Evolutionary conservation across 495 filamentous ascomycete genomes (phyloP).

Genomic region (Lichenothelia convexa): DNA sequence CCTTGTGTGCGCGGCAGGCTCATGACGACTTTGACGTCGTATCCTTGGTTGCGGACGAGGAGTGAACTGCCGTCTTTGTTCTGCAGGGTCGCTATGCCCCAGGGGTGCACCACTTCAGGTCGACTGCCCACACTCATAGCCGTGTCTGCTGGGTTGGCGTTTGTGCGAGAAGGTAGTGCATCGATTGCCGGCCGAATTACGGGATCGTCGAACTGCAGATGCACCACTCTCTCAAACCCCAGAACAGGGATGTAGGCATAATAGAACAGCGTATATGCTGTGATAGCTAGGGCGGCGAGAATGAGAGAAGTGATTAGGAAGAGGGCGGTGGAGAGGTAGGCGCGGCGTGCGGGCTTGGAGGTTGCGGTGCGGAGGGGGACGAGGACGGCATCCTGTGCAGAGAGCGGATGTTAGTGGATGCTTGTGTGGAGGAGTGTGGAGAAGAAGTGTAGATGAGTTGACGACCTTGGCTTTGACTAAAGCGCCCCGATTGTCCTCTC

Average conservation of each 20-base stretch:
- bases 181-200: too few species aligned
- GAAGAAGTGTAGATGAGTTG: neutral
- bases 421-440: neutral
- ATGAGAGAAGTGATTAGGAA: slow-evolving; percentile 36
- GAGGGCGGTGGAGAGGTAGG: slow-evolving; percentile 54
- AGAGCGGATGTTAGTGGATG: neutral
- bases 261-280: slow-evolving; percentile 67
- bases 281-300: slow-evolving; percentile 41
- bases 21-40: slow-evolving; percentile 43
- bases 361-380: slow-evolving; percentile 33
- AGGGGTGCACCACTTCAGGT: slow-evolving; percentile 25
- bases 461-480: neutral
- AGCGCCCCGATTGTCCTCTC: neutral
- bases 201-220: slow-evolving; percentile 73
- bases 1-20: slow-evolving; percentile 38
- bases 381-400: slow-evolving; percentile 19
- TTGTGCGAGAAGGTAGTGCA: too few species aligned
- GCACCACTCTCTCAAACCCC: slow-evolving; percentile 42
- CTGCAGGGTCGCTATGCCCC: slow-evolving; percentile 29
- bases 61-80: slow-evolving; percentile 5
- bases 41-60: slow-evolving; percentile 36
- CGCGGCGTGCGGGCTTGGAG: slow-evolving; percentile 47
- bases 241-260: slow-evolving; percentile 60
- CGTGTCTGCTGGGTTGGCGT: too few species aligned
- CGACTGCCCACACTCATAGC: too few species aligned